Conservation (phyloP, 306 rosid genomes). For the Lagenaria siceraria region DNA sequence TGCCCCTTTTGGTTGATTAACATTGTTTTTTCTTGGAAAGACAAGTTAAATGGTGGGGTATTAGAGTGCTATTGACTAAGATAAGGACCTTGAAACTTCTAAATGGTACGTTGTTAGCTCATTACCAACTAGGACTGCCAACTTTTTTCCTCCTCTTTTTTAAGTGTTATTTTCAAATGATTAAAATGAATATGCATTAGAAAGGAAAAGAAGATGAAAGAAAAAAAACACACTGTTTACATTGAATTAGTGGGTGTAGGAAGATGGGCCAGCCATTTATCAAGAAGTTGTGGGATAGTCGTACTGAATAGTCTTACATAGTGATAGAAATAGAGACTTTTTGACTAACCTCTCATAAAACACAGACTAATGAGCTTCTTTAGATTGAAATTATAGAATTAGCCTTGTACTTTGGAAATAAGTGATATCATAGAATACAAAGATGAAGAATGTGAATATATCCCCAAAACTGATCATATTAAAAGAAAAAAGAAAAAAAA, state of each 20-base stretch:
- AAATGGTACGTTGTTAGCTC: neutral
- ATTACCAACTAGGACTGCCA: neutral
- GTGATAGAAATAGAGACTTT: neutral
- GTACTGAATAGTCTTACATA: neutral
- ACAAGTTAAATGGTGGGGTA: neutral
- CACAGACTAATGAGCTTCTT: neutral
- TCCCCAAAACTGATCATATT: neutral
- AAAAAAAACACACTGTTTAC: neutral
- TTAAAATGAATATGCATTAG: neutral
- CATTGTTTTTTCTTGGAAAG: neutral
- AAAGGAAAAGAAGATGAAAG: neutral
- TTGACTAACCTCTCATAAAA: neutral
- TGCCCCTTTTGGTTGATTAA: neutral
- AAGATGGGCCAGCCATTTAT: neutral
- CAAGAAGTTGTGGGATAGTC: neutral
- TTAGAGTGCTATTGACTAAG: neutral
- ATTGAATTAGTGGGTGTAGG: neutral
- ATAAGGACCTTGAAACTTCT: neutral
- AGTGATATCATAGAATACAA: neutral
- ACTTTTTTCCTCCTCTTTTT: neutral
- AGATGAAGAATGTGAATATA: conserved; percentile 1
- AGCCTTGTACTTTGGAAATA: neutral
- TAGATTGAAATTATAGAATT: neutral
- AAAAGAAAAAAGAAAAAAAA: neutral
- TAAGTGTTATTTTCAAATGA: neutral